These are phyloP conservation scores for Saccharomycopsis amapae DNA, from an alignment of 805 yeast species.

Conservation along the genomic window DNA sequence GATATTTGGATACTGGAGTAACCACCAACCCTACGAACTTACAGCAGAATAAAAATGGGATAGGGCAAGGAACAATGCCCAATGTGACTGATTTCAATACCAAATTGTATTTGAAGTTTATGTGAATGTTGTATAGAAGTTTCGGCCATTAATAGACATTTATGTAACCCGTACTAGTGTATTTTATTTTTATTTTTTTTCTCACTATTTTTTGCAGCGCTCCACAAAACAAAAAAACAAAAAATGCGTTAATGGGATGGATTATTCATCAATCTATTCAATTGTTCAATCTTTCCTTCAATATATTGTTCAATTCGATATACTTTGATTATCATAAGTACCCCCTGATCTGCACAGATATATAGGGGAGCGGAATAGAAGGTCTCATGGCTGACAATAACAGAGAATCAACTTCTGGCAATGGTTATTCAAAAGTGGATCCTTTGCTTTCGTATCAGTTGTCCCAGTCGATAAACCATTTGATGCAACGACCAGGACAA, in stretches of 20 bases:
- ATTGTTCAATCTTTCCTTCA: too few relatives aligned
- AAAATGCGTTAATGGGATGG: too few relatives aligned
- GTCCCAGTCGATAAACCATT: constrained; percentile 1
- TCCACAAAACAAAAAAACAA: too few relatives aligned
- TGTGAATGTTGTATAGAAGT: not conserved
- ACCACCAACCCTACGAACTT: not conserved
- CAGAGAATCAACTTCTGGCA: too few relatives aligned
- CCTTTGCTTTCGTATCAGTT: constrained; percentile 14
- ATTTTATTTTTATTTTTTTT: not conserved
- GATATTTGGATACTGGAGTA: constrained; percentile 11
- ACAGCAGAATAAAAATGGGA: not conserved
- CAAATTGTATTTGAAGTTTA: constrained; percentile 6
- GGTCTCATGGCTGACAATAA: too few relatives aligned
- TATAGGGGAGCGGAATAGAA: too few relatives aligned
- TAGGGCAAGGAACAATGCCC: not conserved
- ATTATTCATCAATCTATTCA: too few relatives aligned
- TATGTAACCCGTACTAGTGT: too few relatives aligned
- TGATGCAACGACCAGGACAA: constrained; percentile 17
- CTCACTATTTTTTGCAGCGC: not conserved
- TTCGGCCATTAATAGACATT: too few relatives aligned
- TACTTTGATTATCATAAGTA: too few relatives aligned
- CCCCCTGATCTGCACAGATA: too few relatives aligned
- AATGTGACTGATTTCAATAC: constrained; percentile 8
- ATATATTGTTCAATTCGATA: too few relatives aligned
- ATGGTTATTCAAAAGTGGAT: constrained; percentile 4